These are phyloP conservation scores for Phanerochaete sordida DNA, from an alignment of 768 basidiomycete genomes.

Conservation along the genomic window DNA sequence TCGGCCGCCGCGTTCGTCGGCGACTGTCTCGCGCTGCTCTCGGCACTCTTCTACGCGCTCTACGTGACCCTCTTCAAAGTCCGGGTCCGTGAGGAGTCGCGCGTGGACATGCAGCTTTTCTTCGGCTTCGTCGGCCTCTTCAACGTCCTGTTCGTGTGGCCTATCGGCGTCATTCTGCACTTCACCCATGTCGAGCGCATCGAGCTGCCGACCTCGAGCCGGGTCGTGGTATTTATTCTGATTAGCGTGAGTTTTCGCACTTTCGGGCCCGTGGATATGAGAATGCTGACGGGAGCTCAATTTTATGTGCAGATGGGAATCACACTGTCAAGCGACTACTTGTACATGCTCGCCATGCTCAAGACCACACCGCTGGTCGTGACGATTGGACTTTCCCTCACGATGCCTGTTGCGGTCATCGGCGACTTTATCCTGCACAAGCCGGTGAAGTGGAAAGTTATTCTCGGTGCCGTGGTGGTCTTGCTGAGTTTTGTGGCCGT, in stretches of 20 bases:
- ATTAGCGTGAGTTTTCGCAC: slow-evolving; percentile 47
- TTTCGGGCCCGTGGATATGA: not conserved
- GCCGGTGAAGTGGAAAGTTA: slow-evolving; percentile 53
- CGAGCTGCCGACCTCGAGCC: slow-evolving; percentile 56
- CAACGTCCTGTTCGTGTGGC: slow-evolving; percentile 75
- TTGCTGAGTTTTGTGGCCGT: slow-evolving; percentile 73
- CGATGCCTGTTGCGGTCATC: slow-evolving; percentile 87
- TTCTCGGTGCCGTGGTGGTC: slow-evolving; percentile 76
- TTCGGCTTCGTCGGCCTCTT: slow-evolving; percentile 92
- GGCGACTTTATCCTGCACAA: slow-evolving; percentile 72
- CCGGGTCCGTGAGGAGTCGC: slow-evolving; percentile 72
- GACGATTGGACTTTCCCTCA: slow-evolving; percentile 88
- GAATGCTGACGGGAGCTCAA: not conserved
- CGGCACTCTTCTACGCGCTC: slow-evolving; percentile 82
- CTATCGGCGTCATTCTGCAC: slow-evolving; percentile 76
- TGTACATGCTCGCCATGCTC: slow-evolving; percentile 89
- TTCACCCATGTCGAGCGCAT: slow-evolving; percentile 68
- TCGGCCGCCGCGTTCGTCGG: slow-evolving; percentile 52
- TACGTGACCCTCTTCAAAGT: slow-evolving; percentile 92
- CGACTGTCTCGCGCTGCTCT: slow-evolving; percentile 81
- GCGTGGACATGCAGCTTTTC: slow-evolving; percentile 91
- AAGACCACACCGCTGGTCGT: slow-evolving; percentile 95
- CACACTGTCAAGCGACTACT: slow-evolving; percentile 78
- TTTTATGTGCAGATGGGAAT: slow-evolving; percentile 63
- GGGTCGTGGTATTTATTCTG: slow-evolving; percentile 45